Evolutionary conservation across 352 stramenopile genomes (phyloP), one percentile per base, ranked within the genome.

Genomic region (Blastocystis sp.): DNA sequence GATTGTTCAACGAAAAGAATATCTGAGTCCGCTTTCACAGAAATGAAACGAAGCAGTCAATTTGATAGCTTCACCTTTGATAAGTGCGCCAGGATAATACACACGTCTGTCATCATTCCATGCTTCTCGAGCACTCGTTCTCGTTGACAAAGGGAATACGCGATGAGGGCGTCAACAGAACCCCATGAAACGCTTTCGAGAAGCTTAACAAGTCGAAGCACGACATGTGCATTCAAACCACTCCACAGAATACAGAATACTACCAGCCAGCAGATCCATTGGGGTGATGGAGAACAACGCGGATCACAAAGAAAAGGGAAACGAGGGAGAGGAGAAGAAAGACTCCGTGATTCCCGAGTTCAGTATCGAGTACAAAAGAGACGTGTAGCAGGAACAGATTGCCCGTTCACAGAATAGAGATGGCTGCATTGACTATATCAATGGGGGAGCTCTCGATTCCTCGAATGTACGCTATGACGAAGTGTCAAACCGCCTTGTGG

Each of bases 31-130:
- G 10, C 4, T 17, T 40, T 76, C n/a, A 19, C 34, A 2, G 3
- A 57, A 57, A 38, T 59, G 66, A 76, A 76, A 57, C 66, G 66
- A 76, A 76, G 66, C 52, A 57, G 66, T 76, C 66, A 76, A 76
- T 57, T 76, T 76, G 66, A 76, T 21, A 76, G 66, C 10, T 76
- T 57, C 48, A 57, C 48, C 6, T 14, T 57, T 57, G 48, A 57
- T 14, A 57, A 14, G 6, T 57, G 48, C 48, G 48, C 6, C 6
- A 57, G 28, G 28, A 34, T 34, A 34, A 34, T 0, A 34, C 28
- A 34, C 28, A 34, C 28, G 28, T 34, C 28, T 34, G 28, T 34
- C 28, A 34, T 34, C 28, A 34, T 34, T 34, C 28, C 28, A 34
- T 34, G 28, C 28, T 34, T 34, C 28, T 34, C 28, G 28, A 34